phyloP scores from a whole-genome alignment of 805 yeast genomes.

The Saccharomycopsis sp. region DNA sequence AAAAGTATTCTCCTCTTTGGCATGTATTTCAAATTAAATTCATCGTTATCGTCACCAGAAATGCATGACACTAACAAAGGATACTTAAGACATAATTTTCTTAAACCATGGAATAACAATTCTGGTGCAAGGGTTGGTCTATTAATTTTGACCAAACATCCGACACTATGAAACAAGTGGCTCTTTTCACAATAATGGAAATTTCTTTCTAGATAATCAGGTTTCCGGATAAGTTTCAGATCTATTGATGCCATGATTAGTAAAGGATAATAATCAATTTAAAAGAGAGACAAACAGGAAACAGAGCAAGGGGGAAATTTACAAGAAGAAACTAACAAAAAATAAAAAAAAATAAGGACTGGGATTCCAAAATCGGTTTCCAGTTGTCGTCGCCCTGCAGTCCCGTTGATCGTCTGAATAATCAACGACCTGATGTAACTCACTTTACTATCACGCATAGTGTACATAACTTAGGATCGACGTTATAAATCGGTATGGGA shows the following conservation, averaged over 20 bases:
- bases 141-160: not conserved
- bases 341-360: too few species aligned
- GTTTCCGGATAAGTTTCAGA: not conserved
- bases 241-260: not conserved
- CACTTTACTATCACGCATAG: too few species aligned
- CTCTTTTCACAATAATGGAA: not conserved
- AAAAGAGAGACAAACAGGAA: too few species aligned
- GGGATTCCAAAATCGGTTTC: too few species aligned
- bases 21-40: not conserved
- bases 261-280: too few species aligned
- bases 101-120: not conserved
- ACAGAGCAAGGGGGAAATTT: too few species aligned
- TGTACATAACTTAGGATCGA: too few species aligned
- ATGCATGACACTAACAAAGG: not conserved
- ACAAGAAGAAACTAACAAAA: too few species aligned
- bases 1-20: not conserved
- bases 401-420: too few species aligned
- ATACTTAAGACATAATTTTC: not conserved
- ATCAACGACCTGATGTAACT: too few species aligned
- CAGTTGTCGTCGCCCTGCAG: too few species aligned
- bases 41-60: not conserved
- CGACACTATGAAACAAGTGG: not conserved
- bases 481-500: too few species aligned
- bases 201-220: not conserved
- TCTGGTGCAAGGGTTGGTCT: not conserved